Percentiles rank a stretch among this genome's conserved stretches.
These are phyloP conservation scores for Candida montana DNA, from an alignment of 805 yeast genomes.

Conservation along the genomic window DNA sequence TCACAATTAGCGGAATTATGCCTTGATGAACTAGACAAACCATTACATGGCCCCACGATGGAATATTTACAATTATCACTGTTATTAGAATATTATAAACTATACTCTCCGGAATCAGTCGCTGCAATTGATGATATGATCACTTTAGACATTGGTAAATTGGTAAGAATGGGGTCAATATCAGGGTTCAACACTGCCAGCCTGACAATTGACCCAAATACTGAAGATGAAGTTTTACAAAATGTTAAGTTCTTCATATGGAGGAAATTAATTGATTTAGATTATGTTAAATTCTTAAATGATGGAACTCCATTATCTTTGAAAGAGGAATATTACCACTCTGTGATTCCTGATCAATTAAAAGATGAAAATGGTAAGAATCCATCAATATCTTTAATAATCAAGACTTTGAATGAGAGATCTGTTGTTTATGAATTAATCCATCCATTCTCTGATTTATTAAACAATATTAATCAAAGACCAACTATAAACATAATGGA, in stretches of 20 bases:
- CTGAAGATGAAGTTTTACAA: neutral
- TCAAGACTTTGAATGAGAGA: neutral
- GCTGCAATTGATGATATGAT: slow-evolving; percentile 5
- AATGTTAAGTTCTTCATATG: slow-evolving; percentile 8
- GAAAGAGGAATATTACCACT: slow-evolving; percentile 5
- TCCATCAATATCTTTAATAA: slow-evolving; percentile 2
- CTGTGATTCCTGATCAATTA: too few species aligned
- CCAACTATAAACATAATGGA: neutral
- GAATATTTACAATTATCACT: slow-evolving; percentile 4
- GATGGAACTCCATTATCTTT: slow-evolving; percentile 16
- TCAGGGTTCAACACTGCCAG: slow-evolving; percentile 5
- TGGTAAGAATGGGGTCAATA: slow-evolving; percentile 5
- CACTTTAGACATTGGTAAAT: slow-evolving; percentile 3
- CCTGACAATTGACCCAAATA: neutral
- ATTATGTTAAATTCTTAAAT: slow-evolving; percentile 12
- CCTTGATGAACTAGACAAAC: slow-evolving; percentile 10
- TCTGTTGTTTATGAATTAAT: neutral
- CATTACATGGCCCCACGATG: slow-evolving; percentile 5
- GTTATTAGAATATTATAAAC: slow-evolving; percentile 1
- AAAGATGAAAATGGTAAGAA: too few species aligned
- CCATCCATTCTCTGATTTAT: slow-evolving; percentile 2
- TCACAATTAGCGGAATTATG: slow-evolving; percentile 12
- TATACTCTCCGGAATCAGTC: slow-evolving; percentile 8
- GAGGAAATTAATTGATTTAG: slow-evolving; percentile 11
- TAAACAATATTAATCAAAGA: neutral